Base-by-base conservation (phyloP, 2,329 filamentous ascomycete species). In the Aspergillus phoenicis region DNA sequence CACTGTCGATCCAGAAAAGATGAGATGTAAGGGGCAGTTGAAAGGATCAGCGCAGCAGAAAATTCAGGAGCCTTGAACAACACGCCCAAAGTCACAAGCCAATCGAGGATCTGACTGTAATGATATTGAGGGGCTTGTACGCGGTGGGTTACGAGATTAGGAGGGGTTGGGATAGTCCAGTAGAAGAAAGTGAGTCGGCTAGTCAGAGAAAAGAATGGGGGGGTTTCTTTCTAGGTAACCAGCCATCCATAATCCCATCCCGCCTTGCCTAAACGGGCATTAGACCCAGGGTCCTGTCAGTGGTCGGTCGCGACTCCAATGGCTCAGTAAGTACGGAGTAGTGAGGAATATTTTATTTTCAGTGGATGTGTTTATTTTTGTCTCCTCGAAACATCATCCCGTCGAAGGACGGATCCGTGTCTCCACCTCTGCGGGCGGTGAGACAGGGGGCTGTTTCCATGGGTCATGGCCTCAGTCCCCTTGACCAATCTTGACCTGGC, bases 241-340 rank as follows among this genome's bases (percentile, higher is more conserved):
- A 28, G 47, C 33, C 33, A 51, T 30, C 28, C 47, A 30, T 26
- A n/a, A 26, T 30, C 33, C 15, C 26, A 7, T 17, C 26, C 8
- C 47, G 30, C 47, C 26, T 51, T 51, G 28, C 47, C 47, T 17
- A 28, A 51, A 51, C 7, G 47, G 47, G 47, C 26, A 30, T 30
- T 33, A 30, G 26, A n/a, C 47, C 45, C 26, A 51, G 47, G 47
- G 47, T 51, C 47, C 47, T 51, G 47, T 51, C 47, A 49, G 47
- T 51, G 47, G 47, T 33, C 26, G 5, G 39, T 20, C 39, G n/a
- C 39, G 24, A 26, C 45, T 48, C 45, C 45, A 28, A 15, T 26
- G 22, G 22, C 22, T 20, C 43, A 22, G 26, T 26, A 5, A 26
- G 26, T 26, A 4, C 6, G 6, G 26, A 13, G 33, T 36, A 22